These are phyloP conservation scores for Aspergillus jensenii DNA, from an alignment of 2,329 filamentous ascomycete genomes.

Conservation along the genomic window DNA sequence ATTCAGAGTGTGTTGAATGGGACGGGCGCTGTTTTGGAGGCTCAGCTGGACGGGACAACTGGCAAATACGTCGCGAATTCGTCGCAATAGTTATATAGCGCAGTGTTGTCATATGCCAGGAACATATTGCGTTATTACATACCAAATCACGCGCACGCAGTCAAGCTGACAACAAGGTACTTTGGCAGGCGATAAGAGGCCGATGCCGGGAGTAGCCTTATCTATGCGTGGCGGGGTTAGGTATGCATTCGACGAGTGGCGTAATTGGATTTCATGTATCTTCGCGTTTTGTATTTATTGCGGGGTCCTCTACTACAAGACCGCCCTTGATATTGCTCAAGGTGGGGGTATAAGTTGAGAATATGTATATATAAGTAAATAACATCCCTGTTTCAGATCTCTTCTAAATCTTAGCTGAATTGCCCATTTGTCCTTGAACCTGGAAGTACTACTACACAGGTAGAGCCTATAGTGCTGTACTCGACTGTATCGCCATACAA, in stretches of 20 bases:
- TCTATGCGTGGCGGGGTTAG: conserved; percentile 28
- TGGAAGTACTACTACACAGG: too few species aligned
- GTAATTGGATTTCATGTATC: conserved; percentile 1
- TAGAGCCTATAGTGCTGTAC: too few species aligned
- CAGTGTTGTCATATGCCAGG: too few species aligned
- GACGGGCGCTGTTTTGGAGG: conserved; percentile 62
- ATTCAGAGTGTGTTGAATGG: conserved; percentile 46
- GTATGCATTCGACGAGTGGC: not conserved
- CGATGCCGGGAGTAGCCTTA: conserved; percentile 39
- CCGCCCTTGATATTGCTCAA: not conserved
- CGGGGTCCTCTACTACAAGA: not conserved
- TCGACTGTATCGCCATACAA: not conserved
- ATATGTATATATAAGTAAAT: not conserved
- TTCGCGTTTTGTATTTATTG: not conserved
- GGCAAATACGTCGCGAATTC: conserved; percentile 49
- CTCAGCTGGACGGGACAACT: conserved; percentile 56
- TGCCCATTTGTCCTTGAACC: too few species aligned
- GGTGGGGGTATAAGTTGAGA: not conserved
- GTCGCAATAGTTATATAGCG: too few species aligned
- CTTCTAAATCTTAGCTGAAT: too few species aligned
- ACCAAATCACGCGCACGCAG: not conserved
- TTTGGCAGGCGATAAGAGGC: conserved; percentile 12
- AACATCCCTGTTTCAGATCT: too few species aligned
- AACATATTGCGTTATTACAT: not conserved
- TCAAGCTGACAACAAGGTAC: too few species aligned